Evolutionary conservation across 192 early-diverging fungal genomes (phyloP), one percentile per base, ranked within the genome.

Genomic region (Coemansia sp.): DNA sequence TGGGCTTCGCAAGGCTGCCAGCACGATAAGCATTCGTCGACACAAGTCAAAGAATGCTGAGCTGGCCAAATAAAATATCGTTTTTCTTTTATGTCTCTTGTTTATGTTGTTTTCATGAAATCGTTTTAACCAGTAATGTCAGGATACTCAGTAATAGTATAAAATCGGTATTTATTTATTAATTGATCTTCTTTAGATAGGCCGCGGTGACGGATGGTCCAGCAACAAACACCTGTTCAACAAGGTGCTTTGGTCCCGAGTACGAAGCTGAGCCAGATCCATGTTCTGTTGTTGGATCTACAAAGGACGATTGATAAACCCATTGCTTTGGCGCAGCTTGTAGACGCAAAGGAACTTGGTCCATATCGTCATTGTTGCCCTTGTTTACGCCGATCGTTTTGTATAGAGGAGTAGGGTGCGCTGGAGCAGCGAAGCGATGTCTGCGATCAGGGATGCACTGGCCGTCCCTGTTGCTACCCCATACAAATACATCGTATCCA

Each of bases 261-360:
- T 30, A 30, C 28, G 56, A 17, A n/a, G 30, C 16, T 57, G 7
- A 5, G 58, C 11, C 14, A 4, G 16, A 18, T 5, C 18, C 60
- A 56, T 3, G 33, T 25, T 25, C 50, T 42, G 34, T 33, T 36
- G 0, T 18, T 16, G 22, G 32, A 5, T 17, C 60, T 32, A 5
- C 48, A 63, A 79, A 68, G 34, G 45, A 52, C 4, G 61, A 17
- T 18, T 62, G n/a, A 14, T 55, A n/a, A 25, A 79, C 61, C 76
- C 76, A 79, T 28, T 79, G 76, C 25, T 50, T 57, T 7, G 76
- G 76, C 11, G 76, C 76, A 0, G 76, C 76, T 51, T 79, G 76
- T 20, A 79, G 61, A 6, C 71, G 56, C 1, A 49, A 5, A 7
- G 42, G 20, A 14, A 58, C 45, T 11, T 8, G 0, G 8, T 40